Evolutionary conservation across 139 green algal genomes (phyloP).

Genomic region (Chlamydomonas asymmetrica): DNA sequence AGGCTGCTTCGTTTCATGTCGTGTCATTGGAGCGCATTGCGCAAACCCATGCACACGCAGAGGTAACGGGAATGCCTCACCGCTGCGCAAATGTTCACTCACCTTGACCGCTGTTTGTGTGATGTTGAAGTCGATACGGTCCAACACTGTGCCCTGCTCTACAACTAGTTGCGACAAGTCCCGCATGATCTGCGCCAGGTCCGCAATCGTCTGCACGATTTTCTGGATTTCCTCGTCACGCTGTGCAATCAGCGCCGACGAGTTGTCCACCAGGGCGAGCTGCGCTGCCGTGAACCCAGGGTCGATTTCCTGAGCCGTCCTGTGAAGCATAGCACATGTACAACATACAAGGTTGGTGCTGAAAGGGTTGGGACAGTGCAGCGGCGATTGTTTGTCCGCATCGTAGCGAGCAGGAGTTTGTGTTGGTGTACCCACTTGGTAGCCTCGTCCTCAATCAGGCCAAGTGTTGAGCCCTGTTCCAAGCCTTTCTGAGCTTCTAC

Average conservation of each 20-base stretch:
- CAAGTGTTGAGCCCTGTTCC: slow-evolving; percentile 44
- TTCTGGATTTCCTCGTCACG: slow-evolving; percentile 85
- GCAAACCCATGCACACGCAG: too few relatives aligned
- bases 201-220: slow-evolving; percentile 74
- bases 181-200: slow-evolving; percentile 95
- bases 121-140: slow-evolving; percentile 74
- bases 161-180: slow-evolving; percentile 95
- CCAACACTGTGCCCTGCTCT: slow-evolving; percentile 96
- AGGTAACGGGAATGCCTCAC: too few relatives aligned
- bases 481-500: slow-evolving; percentile 73
- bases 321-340: too few relatives aligned
- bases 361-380: too few relatives aligned
- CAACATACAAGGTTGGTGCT: too few relatives aligned
- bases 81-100: slow-evolving; percentile 8
- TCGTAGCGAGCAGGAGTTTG: too few relatives aligned
- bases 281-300: slow-evolving; percentile 84
- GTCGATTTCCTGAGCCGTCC: too few relatives aligned
- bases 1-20: too few relatives aligned
- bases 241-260: slow-evolving; percentile 63
- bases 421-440: slow-evolving; percentile 10
- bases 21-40: too few relatives aligned
- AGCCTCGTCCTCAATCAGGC: slow-evolving; percentile 40
- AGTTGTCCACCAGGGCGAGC: slow-evolving; percentile 45
- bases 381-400: too few relatives aligned
- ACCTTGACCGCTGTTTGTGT: slow-evolving; percentile 38